These are phyloP conservation scores for Allomyces arbusculus DNA, from an alignment of 192 early-diverging fungal species.

Conservation along the genomic window DNA sequence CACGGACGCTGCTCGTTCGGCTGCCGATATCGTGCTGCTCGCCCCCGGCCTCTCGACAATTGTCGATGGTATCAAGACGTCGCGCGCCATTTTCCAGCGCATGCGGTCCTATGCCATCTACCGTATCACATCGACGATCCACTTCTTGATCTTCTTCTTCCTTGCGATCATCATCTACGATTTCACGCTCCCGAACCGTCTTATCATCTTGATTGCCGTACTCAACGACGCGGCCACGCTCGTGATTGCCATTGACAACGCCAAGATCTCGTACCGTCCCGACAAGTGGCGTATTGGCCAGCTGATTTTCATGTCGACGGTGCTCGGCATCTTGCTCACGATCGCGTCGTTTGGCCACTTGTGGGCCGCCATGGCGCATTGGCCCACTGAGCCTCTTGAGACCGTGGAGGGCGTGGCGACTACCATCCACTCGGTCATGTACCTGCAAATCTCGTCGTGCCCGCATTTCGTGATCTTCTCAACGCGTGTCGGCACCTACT, in stretches of 20 bases:
- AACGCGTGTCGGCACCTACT: slow-evolving; percentile 63
- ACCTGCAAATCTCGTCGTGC: slow-evolving; percentile 73
- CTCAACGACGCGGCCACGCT: slow-evolving; percentile 82
- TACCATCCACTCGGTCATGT: slow-evolving; percentile 71
- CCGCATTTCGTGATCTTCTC: slow-evolving; percentile 93
- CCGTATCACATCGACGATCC: slow-evolving; percentile 87
- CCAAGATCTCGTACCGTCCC: slow-evolving; percentile 65
- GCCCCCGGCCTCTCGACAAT: slow-evolving; percentile 78
- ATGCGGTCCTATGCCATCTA: slow-evolving; percentile 84
- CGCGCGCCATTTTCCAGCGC: slow-evolving; percentile 85
- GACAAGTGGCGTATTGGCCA: slow-evolving; percentile 95
- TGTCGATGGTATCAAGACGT: slow-evolving; percentile 72
- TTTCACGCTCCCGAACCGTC: slow-evolving; percentile 56
- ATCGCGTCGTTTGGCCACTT: slow-evolving; percentile 62
- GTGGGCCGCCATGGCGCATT: slow-evolving; percentile 44
- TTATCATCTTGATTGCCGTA: slow-evolving; percentile 75
- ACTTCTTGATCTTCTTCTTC: slow-evolving; percentile 93
- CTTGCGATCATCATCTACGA: slow-evolving; percentile 59
- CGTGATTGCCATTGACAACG: slow-evolving; percentile 84
- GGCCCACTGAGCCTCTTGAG: no score
- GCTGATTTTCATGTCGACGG: slow-evolving; percentile 54
- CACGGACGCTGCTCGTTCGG: slow-evolving; percentile 87
- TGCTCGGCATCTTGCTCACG: slow-evolving; percentile 55
- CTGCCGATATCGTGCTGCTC: slow-evolving; percentile 86
- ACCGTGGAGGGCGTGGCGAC: slow-evolving; percentile 14